Percentiles rank a stretch among this genome's conserved stretches.
phyloP scores from a whole-genome alignment of 805 yeast species.

The Teunomyces lycoperdinae region DNA sequence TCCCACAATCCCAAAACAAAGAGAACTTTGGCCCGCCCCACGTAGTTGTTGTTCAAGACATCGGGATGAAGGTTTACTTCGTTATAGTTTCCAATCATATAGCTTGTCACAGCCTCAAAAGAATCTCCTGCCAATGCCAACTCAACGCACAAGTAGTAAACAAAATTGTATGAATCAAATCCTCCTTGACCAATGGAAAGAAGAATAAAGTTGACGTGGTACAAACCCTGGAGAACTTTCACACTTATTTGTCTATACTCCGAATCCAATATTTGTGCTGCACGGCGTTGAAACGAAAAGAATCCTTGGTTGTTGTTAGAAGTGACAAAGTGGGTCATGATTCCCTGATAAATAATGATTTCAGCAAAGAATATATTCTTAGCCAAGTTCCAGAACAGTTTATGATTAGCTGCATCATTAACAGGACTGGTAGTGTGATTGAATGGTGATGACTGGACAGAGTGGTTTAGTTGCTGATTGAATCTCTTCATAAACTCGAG shows the following conservation, averaged over 20 bases:
- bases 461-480: slow-evolving; percentile 20
- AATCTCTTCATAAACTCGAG: slow-evolving; percentile 25
- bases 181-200: slow-evolving; percentile 62
- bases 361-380: slow-evolving; percentile 46
- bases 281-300: slow-evolving; percentile 6
- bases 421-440: slow-evolving; percentile 10
- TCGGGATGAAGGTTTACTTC: slow-evolving; percentile 31
- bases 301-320: slow-evolving; percentile 16
- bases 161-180: slow-evolving; percentile 60
- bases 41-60: slow-evolving; percentile 23
- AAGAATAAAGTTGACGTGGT: slow-evolving; percentile 45
- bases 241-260: slow-evolving; percentile 27
- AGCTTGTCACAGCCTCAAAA: slow-evolving; percentile 21
- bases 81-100: slow-evolving; percentile 31
- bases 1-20: slow-evolving; percentile 50
- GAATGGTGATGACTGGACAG: slow-evolving; percentile 13
- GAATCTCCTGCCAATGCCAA: slow-evolving; percentile 19
- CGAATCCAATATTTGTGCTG: slow-evolving; percentile 13
- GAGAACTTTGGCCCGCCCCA: slow-evolving; percentile 38
- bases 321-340: slow-evolving; percentile 36
- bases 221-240: slow-evolving; percentile 39
- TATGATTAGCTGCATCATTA: slow-evolving; percentile 6
- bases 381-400: slow-evolving; percentile 36
- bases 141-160: slow-evolving; percentile 50
- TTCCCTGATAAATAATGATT: slow-evolving; percentile 50